Evolutionary conservation across 352 stramenopile species (phyloP), one percentile per base, ranked within the genome.

Genomic region (Globisporangium cylindrosporum): DNA sequence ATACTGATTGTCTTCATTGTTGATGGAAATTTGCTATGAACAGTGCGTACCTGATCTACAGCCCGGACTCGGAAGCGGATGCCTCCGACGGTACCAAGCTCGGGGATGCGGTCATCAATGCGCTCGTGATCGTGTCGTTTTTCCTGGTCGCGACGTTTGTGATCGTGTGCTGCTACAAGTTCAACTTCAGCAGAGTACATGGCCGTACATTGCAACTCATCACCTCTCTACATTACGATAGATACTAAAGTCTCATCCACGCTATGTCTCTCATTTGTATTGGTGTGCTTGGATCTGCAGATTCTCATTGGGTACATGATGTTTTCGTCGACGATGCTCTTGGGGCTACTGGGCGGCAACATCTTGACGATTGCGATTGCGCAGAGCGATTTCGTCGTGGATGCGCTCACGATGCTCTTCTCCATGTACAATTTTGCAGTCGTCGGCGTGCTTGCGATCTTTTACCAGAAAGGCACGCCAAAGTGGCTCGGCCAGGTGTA

Each of bases 401-500:
- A 97, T 65, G 67, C 72, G 22, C 73, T 88, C 53, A 84, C 83
- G 59, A 72, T 94, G 65, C 74, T 90, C 41, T 77, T 97, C 67
- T 67, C 81, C 71, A 96, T 97, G 79, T 97, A 93, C 73, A 98
- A 98, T 69, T 97, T 97, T 61, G 93, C 88, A 2, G 85, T 98
- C 53, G 88, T 97, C 36, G 92, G 91, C 9, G 86, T 97, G 15
- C 68, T 98, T 51, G 71, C 86, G 18, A 93, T 98, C 36, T 98
- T 98, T 62, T 97, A 96, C 72, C 90, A 96, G 68, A 96, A 94
- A 65, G 88, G 88, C 0, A 82, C 73, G 34, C 75, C 85, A 0
- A 91, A 78, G 71, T 86, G 88, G 77, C 68, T 99, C 29, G 97
- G 93, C 27, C 96, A 99, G 73, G 76, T 86, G 32, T 99, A 99